These are phyloP conservation scores for Aspergillus phoenicis DNA, from an alignment of 2,329 filamentous ascomycete genomes.

Conservation along the genomic window DNA sequence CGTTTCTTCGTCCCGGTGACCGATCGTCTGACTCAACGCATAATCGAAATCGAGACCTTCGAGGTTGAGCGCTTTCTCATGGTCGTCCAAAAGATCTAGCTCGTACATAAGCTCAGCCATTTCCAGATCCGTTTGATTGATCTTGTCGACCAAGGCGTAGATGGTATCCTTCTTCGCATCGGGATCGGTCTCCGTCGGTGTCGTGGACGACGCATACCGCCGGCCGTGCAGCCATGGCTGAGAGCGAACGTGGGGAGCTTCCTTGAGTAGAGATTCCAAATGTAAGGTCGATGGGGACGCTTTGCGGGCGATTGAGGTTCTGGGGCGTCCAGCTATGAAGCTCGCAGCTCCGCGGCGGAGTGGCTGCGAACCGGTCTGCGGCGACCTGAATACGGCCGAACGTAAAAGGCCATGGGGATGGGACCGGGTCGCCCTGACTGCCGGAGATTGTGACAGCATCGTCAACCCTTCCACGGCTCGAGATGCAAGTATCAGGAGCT, in stretches of 20 bases:
- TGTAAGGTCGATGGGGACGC: conserved; percentile 4
- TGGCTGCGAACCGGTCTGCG: conserved; percentile 26
- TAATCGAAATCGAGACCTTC: conserved; percentile 32
- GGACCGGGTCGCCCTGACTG: conserved; percentile 32
- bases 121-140: conserved; percentile 39
- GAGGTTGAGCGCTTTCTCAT: conserved; percentile 25
- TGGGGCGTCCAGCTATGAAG: conserved; percentile 22
- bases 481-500: conserved; percentile 13
- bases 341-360: conserved; percentile 29
- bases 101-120: conserved; percentile 40
- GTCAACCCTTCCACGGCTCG: conserved; percentile 21
- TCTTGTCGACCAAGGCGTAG: conserved; percentile 41
- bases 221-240: conserved; percentile 18
- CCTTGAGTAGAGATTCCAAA: not conserved
- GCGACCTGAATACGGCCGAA: conserved; percentile 22
- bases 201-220: conserved; percentile 29
- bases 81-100: conserved; percentile 33
- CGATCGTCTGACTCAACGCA: conserved; percentile 32
- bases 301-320: conserved; percentile 18
- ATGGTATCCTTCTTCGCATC: conserved; percentile 33
- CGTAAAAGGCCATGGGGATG: conserved; percentile 32
- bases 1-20: conserved; percentile 35
- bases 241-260: not conserved
- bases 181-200: conserved; percentile 19
- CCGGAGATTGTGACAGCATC: conserved; percentile 41